These are phyloP conservation scores for Hypoxylon fuscum DNA, from an alignment of 495 filamentous ascomycete species.

Conservation along the genomic window DNA sequence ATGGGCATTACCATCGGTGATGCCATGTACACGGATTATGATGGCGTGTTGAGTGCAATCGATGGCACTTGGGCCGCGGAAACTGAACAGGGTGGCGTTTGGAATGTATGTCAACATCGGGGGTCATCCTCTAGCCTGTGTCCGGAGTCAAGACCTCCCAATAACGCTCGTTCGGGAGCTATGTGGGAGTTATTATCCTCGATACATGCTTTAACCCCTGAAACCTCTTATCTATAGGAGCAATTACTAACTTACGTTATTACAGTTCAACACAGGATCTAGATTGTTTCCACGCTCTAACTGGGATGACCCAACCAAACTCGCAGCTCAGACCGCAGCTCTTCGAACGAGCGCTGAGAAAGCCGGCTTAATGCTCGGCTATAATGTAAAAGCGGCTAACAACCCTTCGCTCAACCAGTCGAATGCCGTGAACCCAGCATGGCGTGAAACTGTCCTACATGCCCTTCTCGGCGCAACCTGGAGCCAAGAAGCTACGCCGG, in stretches of 20 bases:
- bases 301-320: slow-evolving; percentile 38
- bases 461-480: slow-evolving; percentile 50
- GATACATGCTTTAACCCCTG: too few relatives aligned
- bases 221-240: too few relatives aligned
- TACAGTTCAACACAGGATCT: slow-evolving; percentile 29
- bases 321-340: slow-evolving; percentile 48
- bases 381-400: slow-evolving; percentile 51
- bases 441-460: slow-evolving; percentile 48
- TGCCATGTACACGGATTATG: slow-evolving; percentile 23
- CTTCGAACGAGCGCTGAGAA: slow-evolving; percentile 41
- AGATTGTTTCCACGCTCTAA: slow-evolving; percentile 55
- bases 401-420: slow-evolving; percentile 33
- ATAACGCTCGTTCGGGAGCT: too few relatives aligned
- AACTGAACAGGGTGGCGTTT: slow-evolving; percentile 26
- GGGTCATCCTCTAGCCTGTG: too few relatives aligned
- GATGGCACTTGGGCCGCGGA: slow-evolving; percentile 32
- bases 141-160: too few relatives aligned
- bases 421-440: slow-evolving; percentile 48
- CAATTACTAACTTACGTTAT: too few relatives aligned
- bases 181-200: too few relatives aligned
- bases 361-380: slow-evolving; percentile 50
- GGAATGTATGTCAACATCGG: slow-evolving; percentile 11
- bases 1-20: slow-evolving; percentile 47
- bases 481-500: slow-evolving; percentile 35
- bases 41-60: slow-evolving; percentile 24